A percentile compares a stretch with the other conserved stretches of the same genome.
Evolutionary conservation across 2,329 filamentous ascomycete genomes (phyloP).

Genomic region (Neurospora sp.): DNA sequence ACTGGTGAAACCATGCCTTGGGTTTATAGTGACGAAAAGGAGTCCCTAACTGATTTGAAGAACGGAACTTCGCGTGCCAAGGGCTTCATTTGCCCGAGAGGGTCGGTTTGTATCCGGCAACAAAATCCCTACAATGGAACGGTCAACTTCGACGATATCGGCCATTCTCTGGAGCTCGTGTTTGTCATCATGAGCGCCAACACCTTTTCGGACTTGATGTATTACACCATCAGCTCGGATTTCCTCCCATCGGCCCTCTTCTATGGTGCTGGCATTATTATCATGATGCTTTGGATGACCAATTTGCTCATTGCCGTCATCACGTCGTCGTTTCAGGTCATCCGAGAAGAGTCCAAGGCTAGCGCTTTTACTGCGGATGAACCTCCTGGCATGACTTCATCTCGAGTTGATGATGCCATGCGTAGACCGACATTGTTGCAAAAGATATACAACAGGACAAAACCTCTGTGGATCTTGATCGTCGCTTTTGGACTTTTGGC

Average conservation of each 20-base stretch:
- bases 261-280: slow-evolving; percentile 65
- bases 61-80: slow-evolving; percentile 41
- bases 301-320: slow-evolving; percentile 95
- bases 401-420: slow-evolving; percentile 30
- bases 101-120: slow-evolving; percentile 75
- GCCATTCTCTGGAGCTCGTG: slow-evolving; percentile 84
- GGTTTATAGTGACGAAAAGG: slow-evolving; percentile 35
- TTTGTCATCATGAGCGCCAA: slow-evolving; percentile 99
- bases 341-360: slow-evolving; percentile 87
- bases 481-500: slow-evolving; percentile 74
- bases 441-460: slow-evolving; percentile 62
- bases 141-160: slow-evolving; percentile 89
- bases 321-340: slow-evolving; percentile 96
- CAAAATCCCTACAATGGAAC: slow-evolving; percentile 74
- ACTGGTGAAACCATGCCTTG: slow-evolving; percentile 56
- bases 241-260: slow-evolving; percentile 79
- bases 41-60: slow-evolving; percentile 24
- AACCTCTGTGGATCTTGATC: slow-evolving; percentile 67
- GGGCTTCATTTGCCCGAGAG: slow-evolving; percentile 77
- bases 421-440: slow-evolving; percentile 47
- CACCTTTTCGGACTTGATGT: slow-evolving; percentile 91
- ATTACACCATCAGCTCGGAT: slow-evolving; percentile 85
- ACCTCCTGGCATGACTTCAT: slow-evolving; percentile 28
- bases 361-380: slow-evolving; percentile 84
- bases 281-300: slow-evolving; percentile 92